These are phyloP conservation scores for Auricularia sp. DNA, from an alignment of 768 basidiomycete species.

Conservation along the genomic window DNA sequence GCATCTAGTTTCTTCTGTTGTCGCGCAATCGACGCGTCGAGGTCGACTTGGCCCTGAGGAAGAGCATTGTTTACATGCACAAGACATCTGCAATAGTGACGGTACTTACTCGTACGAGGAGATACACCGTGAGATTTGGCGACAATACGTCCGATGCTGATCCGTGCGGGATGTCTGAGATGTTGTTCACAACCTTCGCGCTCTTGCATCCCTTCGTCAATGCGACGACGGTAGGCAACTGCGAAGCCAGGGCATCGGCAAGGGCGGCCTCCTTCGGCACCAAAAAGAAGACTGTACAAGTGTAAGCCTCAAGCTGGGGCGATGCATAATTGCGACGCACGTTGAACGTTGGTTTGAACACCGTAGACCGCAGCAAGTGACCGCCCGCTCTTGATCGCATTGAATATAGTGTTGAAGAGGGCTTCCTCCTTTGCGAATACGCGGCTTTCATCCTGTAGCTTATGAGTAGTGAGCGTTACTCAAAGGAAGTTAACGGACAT, in stretches of 20 bases:
- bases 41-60: slow-evolving; percentile 75
- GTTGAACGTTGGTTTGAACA: slow-evolving; percentile 73
- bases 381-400: slow-evolving; percentile 65
- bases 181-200: slow-evolving; percentile 53
- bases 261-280: slow-evolving; percentile 56
- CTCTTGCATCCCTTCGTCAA: slow-evolving; percentile 85
- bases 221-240: slow-evolving; percentile 63
- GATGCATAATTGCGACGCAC: slow-evolving; percentile 30
- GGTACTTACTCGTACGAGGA: slow-evolving; percentile 69
- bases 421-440: slow-evolving; percentile 65
- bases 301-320: slow-evolving; percentile 1
- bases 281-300: slow-evolving; percentile 61
- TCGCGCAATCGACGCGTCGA: slow-evolving; percentile 80
- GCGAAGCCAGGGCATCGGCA: slow-evolving; percentile 42
- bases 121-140: slow-evolving; percentile 62
- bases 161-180: slow-evolving; percentile 70
- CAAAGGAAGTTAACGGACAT: slow-evolving; percentile 39
- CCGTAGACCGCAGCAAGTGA: slow-evolving; percentile 86
- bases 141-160: slow-evolving; percentile 80
- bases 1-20: slow-evolving; percentile 83
- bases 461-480: neutral
- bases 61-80: neutral
- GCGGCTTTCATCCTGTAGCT: slow-evolving; percentile 45
- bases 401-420: slow-evolving; percentile 79
- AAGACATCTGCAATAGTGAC: neutral